These are phyloP conservation scores for Suhomyces sp. DNA, from an alignment of 805 yeast genomes.

Conservation along the genomic window DNA sequence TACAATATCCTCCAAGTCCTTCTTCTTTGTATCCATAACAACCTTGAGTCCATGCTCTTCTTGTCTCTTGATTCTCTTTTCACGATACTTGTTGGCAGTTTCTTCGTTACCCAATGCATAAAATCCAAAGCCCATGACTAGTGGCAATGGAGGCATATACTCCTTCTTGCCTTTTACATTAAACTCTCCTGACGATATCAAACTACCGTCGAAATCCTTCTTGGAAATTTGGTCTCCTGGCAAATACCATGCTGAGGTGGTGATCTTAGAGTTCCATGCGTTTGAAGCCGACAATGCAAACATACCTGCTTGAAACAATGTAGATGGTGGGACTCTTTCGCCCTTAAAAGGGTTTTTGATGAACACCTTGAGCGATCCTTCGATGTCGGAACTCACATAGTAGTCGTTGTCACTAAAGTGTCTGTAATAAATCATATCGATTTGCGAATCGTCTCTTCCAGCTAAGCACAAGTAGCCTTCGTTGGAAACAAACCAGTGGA, in stretches of 20 bases:
- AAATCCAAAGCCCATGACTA: slow-evolving; percentile 88
- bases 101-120: slow-evolving; percentile 69
- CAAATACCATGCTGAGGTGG: slow-evolving; percentile 86
- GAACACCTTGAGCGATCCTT: slow-evolving; percentile 71
- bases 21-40: slow-evolving; percentile 34
- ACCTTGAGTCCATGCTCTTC: slow-evolving; percentile 38
- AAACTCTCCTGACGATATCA: slow-evolving; percentile 62
- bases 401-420: slow-evolving; percentile 73
- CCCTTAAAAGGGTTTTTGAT: slow-evolving; percentile 74
- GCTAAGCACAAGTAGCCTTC: slow-evolving; percentile 86
- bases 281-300: slow-evolving; percentile 76
- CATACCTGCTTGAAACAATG: slow-evolving; percentile 86
- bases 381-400: slow-evolving; percentile 70
- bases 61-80: slow-evolving; percentile 28
- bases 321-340: slow-evolving; percentile 76
- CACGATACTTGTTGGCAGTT: slow-evolving; percentile 33
- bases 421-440: slow-evolving; percentile 75
- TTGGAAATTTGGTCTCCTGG: slow-evolving; percentile 66
- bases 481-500: slow-evolving; percentile 87
- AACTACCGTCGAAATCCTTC: slow-evolving; percentile 56
- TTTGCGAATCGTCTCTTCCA: slow-evolving; percentile 79
- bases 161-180: slow-evolving; percentile 52
- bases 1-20: slow-evolving; percentile 28
- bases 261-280: slow-evolving; percentile 87
- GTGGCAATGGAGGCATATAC: slow-evolving; percentile 71